These are phyloP conservation scores for Achlya hypogyna DNA, from an alignment of 352 stramenopile genomes.

Conservation along the genomic window DNA sequence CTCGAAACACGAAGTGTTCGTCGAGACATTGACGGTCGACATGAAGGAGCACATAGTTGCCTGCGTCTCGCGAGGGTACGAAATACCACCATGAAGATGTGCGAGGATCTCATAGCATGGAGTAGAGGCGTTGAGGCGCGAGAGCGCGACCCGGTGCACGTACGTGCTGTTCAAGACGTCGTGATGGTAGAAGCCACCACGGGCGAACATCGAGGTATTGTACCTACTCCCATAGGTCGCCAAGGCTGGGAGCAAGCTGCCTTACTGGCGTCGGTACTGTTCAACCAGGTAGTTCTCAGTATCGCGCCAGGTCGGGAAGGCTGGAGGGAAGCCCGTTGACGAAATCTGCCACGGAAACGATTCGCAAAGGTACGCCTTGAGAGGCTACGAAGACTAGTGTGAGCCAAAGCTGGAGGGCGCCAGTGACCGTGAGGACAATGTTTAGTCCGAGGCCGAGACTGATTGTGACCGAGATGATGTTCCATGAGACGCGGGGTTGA, in stretches of 20 bases:
- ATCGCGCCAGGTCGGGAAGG: background rate
- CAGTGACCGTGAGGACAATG: background rate
- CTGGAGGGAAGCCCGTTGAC: background rate
- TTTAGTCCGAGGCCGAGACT: background rate
- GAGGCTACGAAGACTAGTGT: background rate
- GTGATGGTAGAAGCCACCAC: too few relatives aligned
- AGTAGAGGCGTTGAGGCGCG: too few relatives aligned
- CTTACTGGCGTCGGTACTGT: background rate
- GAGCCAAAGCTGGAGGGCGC: background rate
- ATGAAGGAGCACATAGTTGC: background rate
- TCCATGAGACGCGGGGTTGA: background rate
- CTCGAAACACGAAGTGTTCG: background rate
- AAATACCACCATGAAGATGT: background rate
- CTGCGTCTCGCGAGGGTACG: background rate
- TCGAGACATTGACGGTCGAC: background rate
- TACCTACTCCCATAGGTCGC: too few relatives aligned
- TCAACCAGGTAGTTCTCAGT: background rate
- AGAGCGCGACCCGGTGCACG: too few relatives aligned
- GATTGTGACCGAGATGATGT: background rate
- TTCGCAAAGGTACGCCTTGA: background rate
- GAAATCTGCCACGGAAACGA: background rate
- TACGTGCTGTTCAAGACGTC: too few relatives aligned
- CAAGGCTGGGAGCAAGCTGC: too few relatives aligned
- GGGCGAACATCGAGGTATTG: too few relatives aligned
- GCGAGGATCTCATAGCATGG: too few relatives aligned